Evolutionary conservation across 805 yeast species (phyloP).

Genomic region (Myxozyma neotropica): DNA sequence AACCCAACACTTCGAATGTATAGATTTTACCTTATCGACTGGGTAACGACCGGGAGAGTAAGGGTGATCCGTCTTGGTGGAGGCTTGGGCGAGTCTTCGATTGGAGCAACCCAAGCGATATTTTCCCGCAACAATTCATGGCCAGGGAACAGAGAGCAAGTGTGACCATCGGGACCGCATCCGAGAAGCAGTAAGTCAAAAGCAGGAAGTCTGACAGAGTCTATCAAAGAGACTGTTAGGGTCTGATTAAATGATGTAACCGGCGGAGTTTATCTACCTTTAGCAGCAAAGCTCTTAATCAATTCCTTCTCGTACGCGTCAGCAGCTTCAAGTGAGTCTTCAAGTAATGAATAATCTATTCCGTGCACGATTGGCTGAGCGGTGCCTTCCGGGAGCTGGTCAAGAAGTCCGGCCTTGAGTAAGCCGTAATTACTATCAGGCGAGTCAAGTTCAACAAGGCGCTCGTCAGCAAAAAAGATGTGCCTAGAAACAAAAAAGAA

Average conservation of each 20-base stretch:
- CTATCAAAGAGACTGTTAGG: conserved; percentile 41
- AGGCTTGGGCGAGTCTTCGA: conserved; percentile 86
- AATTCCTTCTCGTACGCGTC: conserved; percentile 86
- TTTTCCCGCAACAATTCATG: conserved; percentile 86
- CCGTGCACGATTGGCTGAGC: conserved; percentile 74
- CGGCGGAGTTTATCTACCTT: conserved; percentile 42
- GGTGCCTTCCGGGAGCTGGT: conserved; percentile 56
- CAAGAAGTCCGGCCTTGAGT: conserved; percentile 80
- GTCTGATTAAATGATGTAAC: neutral
- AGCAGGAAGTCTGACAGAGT: conserved; percentile 92
- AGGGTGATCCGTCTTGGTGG: conserved; percentile 84
- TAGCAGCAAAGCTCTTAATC: conserved; percentile 89
- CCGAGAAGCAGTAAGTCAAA: conserved; percentile 90
- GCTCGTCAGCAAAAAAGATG: conserved; percentile 92
- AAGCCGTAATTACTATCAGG: conserved; percentile 88
- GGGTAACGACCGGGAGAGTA: conserved; percentile 92
- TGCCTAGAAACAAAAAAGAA: conserved; percentile 48
- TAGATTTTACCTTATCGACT: conserved; percentile 51
- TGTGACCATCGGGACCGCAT: conserved; percentile 98
- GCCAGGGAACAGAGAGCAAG: conserved; percentile 93
- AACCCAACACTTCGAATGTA: neutral
- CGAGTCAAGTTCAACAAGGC: conserved; percentile 84
- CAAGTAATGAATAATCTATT: conserved; percentile 72
- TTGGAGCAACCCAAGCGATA: conserved; percentile 94
- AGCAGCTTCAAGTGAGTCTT: conserved; percentile 85